Evolutionary conservation across 2,329 filamentous ascomycete genomes (phyloP).

Genomic region (Ceratocystis cacaofunesta): DNA sequence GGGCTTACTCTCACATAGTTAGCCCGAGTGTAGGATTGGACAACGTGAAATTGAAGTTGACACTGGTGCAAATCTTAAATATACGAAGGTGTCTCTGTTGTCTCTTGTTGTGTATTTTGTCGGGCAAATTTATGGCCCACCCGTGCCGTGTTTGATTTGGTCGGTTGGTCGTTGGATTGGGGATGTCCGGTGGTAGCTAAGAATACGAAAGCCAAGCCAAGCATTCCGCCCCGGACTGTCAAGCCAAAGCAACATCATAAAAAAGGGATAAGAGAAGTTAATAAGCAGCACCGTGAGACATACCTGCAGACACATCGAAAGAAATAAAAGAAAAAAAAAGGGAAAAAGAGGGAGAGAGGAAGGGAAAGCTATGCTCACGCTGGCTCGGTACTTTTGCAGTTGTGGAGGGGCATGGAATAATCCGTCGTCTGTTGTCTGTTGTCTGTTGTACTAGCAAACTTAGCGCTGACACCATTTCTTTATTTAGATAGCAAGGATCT

Average conservation of each 20-base stretch:
- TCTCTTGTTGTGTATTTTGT: neutral
- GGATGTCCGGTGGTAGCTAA: conserved; percentile 1
- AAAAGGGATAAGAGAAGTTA: neutral
- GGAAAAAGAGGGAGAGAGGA: neutral
- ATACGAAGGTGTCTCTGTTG: neutral
- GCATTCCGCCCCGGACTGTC: neutral
- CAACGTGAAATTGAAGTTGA: neutral
- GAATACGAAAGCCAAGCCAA: neutral
- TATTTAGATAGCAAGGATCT: no score
- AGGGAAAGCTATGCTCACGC: neutral
- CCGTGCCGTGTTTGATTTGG: neutral
- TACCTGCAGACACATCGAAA: neutral
- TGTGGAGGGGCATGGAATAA: neutral
- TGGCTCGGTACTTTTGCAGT: neutral
- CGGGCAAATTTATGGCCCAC: neutral
- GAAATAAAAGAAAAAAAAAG: neutral
- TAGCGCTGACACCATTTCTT: no score
- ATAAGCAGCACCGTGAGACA: neutral
- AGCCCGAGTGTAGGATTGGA: no score
- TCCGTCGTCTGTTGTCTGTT: neutral
- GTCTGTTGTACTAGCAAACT: neutral
- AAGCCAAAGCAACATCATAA: neutral
- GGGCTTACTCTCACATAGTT: neutral
- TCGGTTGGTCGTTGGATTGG: neutral
- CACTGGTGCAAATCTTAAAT: neutral